These are phyloP conservation scores for Shiraia sp. DNA, from an alignment of 2,329 filamentous ascomycete species.

Conservation along the genomic window DNA sequence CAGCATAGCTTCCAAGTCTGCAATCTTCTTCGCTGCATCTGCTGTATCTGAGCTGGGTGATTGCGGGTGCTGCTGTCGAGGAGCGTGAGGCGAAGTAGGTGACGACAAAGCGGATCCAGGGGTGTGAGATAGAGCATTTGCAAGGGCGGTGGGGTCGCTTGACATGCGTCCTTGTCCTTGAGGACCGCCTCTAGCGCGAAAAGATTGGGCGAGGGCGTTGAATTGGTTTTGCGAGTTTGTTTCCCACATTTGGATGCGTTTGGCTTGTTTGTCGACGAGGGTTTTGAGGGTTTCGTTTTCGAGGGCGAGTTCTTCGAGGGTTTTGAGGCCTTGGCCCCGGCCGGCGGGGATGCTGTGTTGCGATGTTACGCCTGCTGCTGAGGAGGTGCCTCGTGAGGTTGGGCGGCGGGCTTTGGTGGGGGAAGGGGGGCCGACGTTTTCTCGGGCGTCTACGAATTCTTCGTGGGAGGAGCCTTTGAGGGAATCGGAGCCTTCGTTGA, in stretches of 20 bases:
- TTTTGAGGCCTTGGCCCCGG: slow-evolving; percentile 57
- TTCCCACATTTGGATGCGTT: slow-evolving; percentile 90
- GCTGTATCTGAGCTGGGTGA: slow-evolving; percentile 7
- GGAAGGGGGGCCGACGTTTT: slow-evolving; percentile 59
- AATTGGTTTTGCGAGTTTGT: slow-evolving; percentile 86
- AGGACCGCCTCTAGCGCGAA: slow-evolving; percentile 37
- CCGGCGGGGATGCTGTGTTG: slow-evolving; percentile 38
- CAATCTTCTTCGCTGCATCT: slow-evolving; percentile 22
- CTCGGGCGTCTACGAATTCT: slow-evolving; percentile 86
- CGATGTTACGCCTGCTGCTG: slow-evolving; percentile 21
- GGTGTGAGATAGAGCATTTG: slow-evolving; percentile 31
- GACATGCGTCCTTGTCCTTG: slow-evolving; percentile 20
- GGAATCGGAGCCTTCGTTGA: slow-evolving; percentile 45
- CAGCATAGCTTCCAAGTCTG: slow-evolving; percentile 33
- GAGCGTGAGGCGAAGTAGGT: no score
- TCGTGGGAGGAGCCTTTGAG: slow-evolving; percentile 54
- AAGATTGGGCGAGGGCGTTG: slow-evolving; percentile 83
- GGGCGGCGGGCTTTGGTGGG: slow-evolving; percentile 46
- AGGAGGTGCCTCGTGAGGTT: slow-evolving; percentile 30
- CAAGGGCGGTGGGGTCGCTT: slow-evolving; percentile 31
- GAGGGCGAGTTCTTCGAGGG: slow-evolving; percentile 82
- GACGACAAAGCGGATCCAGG: slow-evolving; percentile 23
- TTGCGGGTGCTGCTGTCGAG: no score
- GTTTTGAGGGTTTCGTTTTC: slow-evolving; percentile 87
- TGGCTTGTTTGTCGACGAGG: slow-evolving; percentile 82